A percentile compares a stretch with the other conserved stretches of the same genome.
These are phyloP conservation scores for Apium graveolens DNA, from an alignment of 129 eudicot species.

Conservation along the genomic window DNA sequence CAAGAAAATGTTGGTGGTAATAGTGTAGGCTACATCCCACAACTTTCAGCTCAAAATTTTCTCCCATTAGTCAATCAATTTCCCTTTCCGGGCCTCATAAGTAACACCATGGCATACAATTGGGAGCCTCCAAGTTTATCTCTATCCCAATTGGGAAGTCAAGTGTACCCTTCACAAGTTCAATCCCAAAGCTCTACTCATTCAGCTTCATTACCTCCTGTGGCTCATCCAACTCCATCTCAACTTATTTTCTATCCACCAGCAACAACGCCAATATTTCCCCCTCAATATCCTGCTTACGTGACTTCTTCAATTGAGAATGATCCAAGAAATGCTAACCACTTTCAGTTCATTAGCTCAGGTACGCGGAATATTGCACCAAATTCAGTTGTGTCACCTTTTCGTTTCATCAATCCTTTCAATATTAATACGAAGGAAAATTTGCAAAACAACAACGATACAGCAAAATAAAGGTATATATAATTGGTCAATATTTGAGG, in stretches of 20 bases:
- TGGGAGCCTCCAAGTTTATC: constrained; percentile 72
- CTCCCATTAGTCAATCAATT: constrained; percentile 50
- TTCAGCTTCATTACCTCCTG: constrained; percentile 8
- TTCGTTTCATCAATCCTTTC: constrained; percentile 29
- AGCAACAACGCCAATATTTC: constrained; percentile 29
- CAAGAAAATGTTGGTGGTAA: constrained; percentile 27
- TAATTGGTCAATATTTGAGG: neutral
- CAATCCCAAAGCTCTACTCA: constrained; percentile 11
- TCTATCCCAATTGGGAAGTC: constrained; percentile 56
- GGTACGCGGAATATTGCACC: constrained; percentile 33
- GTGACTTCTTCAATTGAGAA: constrained; percentile 28
- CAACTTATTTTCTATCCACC: constrained; percentile 48
- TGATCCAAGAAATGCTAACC: constrained; percentile 40
- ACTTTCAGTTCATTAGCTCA: constrained; percentile 40
- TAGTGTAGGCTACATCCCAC: constrained; percentile 21
- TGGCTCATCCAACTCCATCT: constrained; percentile 34
- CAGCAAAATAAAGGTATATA: constrained; percentile 1
- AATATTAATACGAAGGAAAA: constrained; percentile 26
- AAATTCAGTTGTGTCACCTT: constrained; percentile 37
- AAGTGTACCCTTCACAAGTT: constrained; percentile 37
- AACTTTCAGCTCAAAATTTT: constrained; percentile 48
- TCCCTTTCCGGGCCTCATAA: constrained; percentile 29
- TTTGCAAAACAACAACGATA: constrained; percentile 11
- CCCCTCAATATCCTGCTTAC: constrained; percentile 28
- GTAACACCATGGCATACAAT: constrained; percentile 33